These are phyloP conservation scores for Phialophora macrospora DNA, from an alignment of 2,329 filamentous ascomycete species.

Conservation along the genomic window DNA sequence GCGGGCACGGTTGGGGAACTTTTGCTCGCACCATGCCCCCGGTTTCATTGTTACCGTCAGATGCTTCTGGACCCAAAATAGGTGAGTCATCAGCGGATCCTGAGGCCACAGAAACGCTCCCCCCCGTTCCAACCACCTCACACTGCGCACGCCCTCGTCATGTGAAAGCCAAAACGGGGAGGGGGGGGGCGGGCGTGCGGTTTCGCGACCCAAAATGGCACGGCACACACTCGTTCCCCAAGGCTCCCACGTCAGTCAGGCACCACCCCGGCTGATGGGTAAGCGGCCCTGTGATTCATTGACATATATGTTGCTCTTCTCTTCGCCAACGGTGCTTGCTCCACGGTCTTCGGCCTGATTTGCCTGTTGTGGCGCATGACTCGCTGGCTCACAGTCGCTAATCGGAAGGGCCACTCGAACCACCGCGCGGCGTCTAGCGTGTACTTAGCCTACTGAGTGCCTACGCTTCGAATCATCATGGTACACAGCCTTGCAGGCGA, in stretches of 20 bases:
- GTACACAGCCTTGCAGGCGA: slow-evolving; percentile 24
- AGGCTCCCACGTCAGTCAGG: slow-evolving; percentile 21
- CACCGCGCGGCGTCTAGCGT: slow-evolving; percentile 8
- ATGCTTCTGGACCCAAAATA: slow-evolving; percentile 9
- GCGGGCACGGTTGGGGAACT: slow-evolving; percentile 10
- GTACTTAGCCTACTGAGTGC: slow-evolving; percentile 12
- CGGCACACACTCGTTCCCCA: not conserved
- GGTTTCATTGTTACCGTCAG: slow-evolving; percentile 3
- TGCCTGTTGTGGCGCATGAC: slow-evolving; percentile 20
- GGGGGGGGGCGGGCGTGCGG: not conserved
- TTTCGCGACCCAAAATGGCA: slow-evolving; percentile 9
- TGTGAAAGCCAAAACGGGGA: slow-evolving; percentile 17
- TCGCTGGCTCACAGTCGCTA: slow-evolving; percentile 9
- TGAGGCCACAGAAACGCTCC: not conserved
- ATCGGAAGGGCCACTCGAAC: not conserved
- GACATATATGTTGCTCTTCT: not conserved
- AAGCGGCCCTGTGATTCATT: slow-evolving; percentile 7
- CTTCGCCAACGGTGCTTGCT: not conserved
- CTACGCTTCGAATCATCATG: slow-evolving; percentile 16
- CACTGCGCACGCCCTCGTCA: slow-evolving; percentile 3
- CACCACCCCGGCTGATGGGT: slow-evolving; percentile 8
- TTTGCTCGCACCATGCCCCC: slow-evolving; percentile 1
- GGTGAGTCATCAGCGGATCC: slow-evolving; percentile 12
- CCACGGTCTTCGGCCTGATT: slow-evolving; percentile 6
- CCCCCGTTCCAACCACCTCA: not conserved